phyloP scores from a whole-genome alignment of 768 basidiomycete species.

The Termitomyces sp. region DNA sequence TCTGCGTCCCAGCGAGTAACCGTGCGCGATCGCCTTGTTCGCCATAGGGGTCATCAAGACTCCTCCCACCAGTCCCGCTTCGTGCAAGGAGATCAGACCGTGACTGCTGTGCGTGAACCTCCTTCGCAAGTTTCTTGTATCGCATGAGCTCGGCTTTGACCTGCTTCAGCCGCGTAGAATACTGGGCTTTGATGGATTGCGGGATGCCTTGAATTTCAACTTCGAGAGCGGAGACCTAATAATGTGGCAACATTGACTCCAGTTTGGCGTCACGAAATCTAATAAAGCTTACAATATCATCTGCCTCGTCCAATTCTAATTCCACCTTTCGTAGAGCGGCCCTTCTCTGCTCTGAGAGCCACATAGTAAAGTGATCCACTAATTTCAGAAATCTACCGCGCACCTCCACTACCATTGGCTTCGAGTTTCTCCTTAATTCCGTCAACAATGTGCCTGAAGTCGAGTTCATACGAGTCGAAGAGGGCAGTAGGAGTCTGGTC shows the following conservation, averaged over 20 bases:
- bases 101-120: slow-evolving; percentile 42
- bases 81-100: slow-evolving; percentile 56
- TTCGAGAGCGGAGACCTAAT: slow-evolving; percentile 89
- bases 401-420: slow-evolving; percentile 48
- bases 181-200: slow-evolving; percentile 67
- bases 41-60: slow-evolving; percentile 71
- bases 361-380: neutral
- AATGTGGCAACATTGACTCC: neutral
- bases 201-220: slow-evolving; percentile 91
- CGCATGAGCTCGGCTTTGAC: slow-evolving; percentile 67
- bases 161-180: slow-evolving; percentile 58
- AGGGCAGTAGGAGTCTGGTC: slow-evolving; percentile 65
- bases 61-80: slow-evolving; percentile 9
- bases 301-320: slow-evolving; percentile 89
- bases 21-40: slow-evolving; percentile 61
- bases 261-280: neutral
- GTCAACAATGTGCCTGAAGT: slow-evolving; percentile 68
- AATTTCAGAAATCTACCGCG: neutral
- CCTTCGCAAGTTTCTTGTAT: slow-evolving; percentile 75
- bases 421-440: slow-evolving; percentile 75
- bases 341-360: slow-evolving; percentile 69
- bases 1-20: slow-evolving; percentile 65
- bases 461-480: slow-evolving; percentile 79
- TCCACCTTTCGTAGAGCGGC: slow-evolving; percentile 74
- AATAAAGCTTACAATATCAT: slow-evolving; percentile 69